Conservation (phyloP, 192 early-diverging fungal genomes). For the Coemansia guatemalensis region DNA sequence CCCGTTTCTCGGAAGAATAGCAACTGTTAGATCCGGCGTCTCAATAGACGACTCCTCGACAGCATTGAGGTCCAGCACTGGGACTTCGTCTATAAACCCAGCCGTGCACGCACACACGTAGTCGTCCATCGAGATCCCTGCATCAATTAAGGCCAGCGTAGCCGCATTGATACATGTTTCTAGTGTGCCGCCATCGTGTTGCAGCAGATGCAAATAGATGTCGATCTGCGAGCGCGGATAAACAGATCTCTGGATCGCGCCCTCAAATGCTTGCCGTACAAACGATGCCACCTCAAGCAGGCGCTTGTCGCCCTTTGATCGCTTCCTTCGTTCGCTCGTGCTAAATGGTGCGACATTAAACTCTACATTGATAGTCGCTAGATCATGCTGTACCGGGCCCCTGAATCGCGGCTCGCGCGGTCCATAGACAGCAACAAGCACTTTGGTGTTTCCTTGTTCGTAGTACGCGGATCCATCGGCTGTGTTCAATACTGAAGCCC, state of each 20-base stretch:
- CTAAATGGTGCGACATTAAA: slow-evolving; percentile 92
- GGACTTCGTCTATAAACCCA: slow-evolving; percentile 76
- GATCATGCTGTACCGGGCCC: slow-evolving; percentile 60
- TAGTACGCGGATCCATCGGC: slow-evolving; percentile 95
- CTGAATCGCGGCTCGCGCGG: slow-evolving; percentile 76
- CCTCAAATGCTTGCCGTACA: slow-evolving; percentile 90
- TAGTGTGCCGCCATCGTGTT: slow-evolving; percentile 86
- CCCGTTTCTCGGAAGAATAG: slow-evolving; percentile 75
- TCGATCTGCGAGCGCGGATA: slow-evolving; percentile 91
- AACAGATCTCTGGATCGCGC: slow-evolving; percentile 69
- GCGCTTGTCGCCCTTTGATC: slow-evolving; percentile 87
- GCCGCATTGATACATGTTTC: slow-evolving; percentile 83
- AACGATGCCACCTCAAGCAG: slow-evolving; percentile 81
- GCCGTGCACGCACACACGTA: slow-evolving; percentile 86
- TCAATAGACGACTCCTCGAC: slow-evolving; percentile 82
- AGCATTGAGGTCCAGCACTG: slow-evolving; percentile 78
- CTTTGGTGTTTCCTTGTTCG: slow-evolving; percentile 96
- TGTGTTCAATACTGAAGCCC: slow-evolving; percentile 72
- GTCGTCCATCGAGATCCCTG: slow-evolving; percentile 78
- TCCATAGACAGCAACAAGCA: slow-evolving; percentile 88
- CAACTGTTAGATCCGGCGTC: slow-evolving; percentile 87
- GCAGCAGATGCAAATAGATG: slow-evolving; percentile 89
- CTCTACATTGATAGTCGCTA: slow-evolving; percentile 82
- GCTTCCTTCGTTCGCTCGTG: slow-evolving; percentile 80
- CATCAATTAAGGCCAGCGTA: slow-evolving; percentile 79